Evolutionary conservation across 1,284 basidiomycete genomes (phyloP).

Genomic region (Inonotus hispidus): DNA sequence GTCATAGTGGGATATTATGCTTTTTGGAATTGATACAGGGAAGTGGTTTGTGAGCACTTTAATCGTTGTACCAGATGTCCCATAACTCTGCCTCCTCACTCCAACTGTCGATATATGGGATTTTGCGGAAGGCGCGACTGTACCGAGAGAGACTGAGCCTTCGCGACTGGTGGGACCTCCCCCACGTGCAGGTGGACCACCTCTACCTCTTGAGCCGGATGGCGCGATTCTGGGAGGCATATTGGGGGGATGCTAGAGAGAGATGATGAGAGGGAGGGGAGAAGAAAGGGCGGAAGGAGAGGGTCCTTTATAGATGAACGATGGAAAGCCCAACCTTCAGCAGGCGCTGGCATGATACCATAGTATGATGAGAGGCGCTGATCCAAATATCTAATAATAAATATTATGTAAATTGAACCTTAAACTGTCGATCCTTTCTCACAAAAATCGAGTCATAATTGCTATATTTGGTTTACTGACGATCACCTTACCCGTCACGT

Average conservation of each 20-base stretch:
- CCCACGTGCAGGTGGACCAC: constrained; percentile 24
- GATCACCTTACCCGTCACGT: not conserved
- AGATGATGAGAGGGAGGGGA: not conserved
- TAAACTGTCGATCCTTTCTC: not conserved
- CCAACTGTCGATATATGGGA: constrained; percentile 52
- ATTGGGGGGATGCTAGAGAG: not conserved
- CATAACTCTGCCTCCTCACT: constrained; percentile 59
- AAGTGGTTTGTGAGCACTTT: constrained; percentile 66
- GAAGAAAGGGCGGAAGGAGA: not conserved
- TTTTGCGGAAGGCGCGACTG: constrained; percentile 17
- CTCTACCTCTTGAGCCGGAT: constrained; percentile 12
- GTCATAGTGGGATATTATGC: constrained; percentile 69
- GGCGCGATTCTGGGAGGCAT: constrained; percentile 38
- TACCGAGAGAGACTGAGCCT: constrained; percentile 24
- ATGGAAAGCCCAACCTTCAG: no score
- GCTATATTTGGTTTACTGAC: not conserved
- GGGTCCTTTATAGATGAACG: no score
- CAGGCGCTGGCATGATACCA: not conserved
- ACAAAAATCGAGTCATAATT: not conserved
- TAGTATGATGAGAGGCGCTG: no score
- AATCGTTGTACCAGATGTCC: constrained; percentile 45
- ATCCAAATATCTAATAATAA: no score
- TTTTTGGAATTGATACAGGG: constrained; percentile 48
- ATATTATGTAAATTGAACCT: no score
- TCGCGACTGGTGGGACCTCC: constrained; percentile 23